Evolutionary conservation across 2,329 filamentous ascomycete species (phyloP).

Genomic region (Chaetomium olivaceum): DNA sequence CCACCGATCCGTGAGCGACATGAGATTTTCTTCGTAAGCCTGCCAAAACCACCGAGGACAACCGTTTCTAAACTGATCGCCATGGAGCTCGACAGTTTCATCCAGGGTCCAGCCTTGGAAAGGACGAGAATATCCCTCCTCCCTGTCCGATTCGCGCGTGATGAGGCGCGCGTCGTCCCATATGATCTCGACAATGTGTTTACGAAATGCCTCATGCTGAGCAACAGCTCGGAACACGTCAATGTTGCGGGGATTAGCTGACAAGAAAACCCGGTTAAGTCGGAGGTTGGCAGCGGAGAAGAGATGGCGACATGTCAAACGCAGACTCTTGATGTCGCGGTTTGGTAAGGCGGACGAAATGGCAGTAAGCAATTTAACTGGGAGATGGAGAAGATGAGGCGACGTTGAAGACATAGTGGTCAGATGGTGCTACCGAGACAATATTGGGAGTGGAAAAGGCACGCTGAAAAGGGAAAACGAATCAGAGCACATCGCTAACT

Average conservation of each 20-base stretch:
- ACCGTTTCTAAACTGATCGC: not conserved
- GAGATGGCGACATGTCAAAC: not conserved
- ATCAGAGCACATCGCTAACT: too few relatives aligned
- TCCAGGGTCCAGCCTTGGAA: not conserved
- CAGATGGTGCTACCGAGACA: not conserved
- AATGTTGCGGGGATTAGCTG: not conserved
- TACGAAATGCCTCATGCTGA: not conserved
- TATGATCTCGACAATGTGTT: not conserved
- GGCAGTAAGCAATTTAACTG: not conserved
- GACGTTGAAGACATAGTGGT: not conserved
- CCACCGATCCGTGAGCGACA: not conserved
- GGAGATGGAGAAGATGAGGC: not conserved
- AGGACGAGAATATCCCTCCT: not conserved
- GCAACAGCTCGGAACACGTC: not conserved
- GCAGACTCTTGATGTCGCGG: not conserved
- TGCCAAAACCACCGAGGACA: not conserved
- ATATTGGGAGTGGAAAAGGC: too few relatives aligned
- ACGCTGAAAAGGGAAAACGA: too few relatives aligned
- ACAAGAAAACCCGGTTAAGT: not conserved
- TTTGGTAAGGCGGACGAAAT: not conserved
- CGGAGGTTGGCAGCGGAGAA: not conserved
- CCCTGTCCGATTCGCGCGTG: too few relatives aligned
- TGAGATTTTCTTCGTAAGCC: not conserved
- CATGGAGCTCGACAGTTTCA: not conserved
- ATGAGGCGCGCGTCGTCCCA: not conserved